Evolutionary conservation across 805 yeast genomes (phyloP), one percentile per base, ranked within the genome.

Genomic region (Pichia paraexigua): DNA sequence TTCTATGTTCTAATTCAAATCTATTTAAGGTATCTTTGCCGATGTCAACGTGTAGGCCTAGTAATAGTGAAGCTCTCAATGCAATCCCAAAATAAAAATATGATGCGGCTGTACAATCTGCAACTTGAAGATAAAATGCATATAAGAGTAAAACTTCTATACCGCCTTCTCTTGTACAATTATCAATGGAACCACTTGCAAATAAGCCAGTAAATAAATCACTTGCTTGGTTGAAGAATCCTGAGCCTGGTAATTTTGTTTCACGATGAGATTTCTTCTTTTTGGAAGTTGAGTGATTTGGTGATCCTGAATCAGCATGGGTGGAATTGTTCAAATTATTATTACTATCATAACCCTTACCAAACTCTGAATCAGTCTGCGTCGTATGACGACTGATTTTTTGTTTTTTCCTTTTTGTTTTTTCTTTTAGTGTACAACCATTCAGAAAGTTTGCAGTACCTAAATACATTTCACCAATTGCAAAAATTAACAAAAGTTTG

Each of bases 21-120:
- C 80, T 61, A 56, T 74, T 74, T 46, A 78, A 58, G 28, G 71
- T 65, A 55, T 82, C 88, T 58, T 80, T 79, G 53, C 85, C 91
- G 9, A 88, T 83, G 67, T 86, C 94, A 2, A 86, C 94, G 64
- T 86, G 95, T 81, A 85, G 77, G 2, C 95, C 95, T 25, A 85
- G 65, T 45, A 85, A 80, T 50, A 86, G 69, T 9, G 89, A 81
- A 0, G 91, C 81, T 52, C 91, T 71, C 39, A 86, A 64, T 0
- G 92, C 92, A 53, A 83, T 74, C 3, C 91, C 91, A 66, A 86
- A 84, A 65, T 85, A 86, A 60, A 86, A 84, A 59, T 86, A 86
- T 4, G 91, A 84, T 0, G 91, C 86, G 9, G 85, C 83, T 1
- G 91, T 86, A 61, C 90, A 84, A 62, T 86, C 95, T 0, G 92